phyloP scores from a whole-genome alignment of 2,329 filamentous ascomycete species.

The Fusarium domesticum region DNA sequence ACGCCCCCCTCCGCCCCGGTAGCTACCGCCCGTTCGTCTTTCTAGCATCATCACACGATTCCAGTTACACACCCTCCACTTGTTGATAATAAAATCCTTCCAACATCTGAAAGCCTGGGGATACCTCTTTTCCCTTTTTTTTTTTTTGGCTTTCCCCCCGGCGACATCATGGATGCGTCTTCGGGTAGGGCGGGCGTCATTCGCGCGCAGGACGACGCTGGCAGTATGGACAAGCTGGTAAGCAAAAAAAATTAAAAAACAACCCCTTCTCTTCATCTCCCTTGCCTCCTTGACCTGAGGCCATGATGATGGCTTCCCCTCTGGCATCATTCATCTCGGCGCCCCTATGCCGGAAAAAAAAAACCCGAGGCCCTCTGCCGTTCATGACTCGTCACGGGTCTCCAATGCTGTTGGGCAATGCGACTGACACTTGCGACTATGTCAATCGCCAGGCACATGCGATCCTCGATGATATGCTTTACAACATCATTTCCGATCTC shows the following conservation, averaged over 20 bases:
- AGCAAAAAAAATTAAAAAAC: slow-evolving; percentile 30
- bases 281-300: background rate
- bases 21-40: slow-evolving; percentile 29
- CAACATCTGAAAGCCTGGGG: background rate
- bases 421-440: slow-evolving; percentile 17
- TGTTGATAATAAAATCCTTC: slow-evolving; percentile 7
- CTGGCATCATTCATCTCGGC: slow-evolving; percentile 9
- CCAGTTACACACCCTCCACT: slow-evolving; percentile 34
- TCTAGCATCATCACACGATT: slow-evolving; percentile 34
- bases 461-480: slow-evolving; percentile 71
- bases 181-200: slow-evolving; percentile 58
- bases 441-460: slow-evolving; percentile 49
- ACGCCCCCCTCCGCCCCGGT: slow-evolving; percentile 27
- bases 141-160: slow-evolving; percentile 21
- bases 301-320: background rate
- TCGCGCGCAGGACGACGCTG: slow-evolving; percentile 50
- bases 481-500: slow-evolving; percentile 74
- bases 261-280: slow-evolving; percentile 6
- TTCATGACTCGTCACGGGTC: background rate
- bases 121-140: slow-evolving; percentile 20
- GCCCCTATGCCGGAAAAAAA: no score
- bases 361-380: no score
- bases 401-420: slow-evolving; percentile 2
- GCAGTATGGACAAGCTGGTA: slow-evolving; percentile 58
- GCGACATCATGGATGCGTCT: slow-evolving; percentile 38